Evolutionary conservation across 345 rosid genomes (phyloP).

Genomic region (Boechera retrofracta): DNA sequence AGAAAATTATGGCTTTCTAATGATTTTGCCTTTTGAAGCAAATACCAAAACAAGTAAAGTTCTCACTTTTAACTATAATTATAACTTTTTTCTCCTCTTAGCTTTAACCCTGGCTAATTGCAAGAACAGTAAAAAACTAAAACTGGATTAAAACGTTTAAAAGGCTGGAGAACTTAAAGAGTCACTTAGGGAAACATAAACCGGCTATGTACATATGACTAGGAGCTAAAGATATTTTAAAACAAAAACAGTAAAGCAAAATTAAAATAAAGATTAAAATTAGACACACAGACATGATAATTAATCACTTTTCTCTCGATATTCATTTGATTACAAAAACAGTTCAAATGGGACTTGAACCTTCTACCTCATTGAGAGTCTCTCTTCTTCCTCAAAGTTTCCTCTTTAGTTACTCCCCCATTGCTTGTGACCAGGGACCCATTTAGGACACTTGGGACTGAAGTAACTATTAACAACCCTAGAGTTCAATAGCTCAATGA

Average conservation of each 20-base stretch:
- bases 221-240: conserved; percentile 16
- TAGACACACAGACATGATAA: conserved; percentile 40
- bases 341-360: conserved; percentile 43
- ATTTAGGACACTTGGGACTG: conserved; percentile 95
- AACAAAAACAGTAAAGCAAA: conserved; percentile 40
- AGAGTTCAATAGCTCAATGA: conserved; percentile 85
- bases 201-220: conserved; percentile 64
- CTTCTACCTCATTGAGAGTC: conserved; percentile 37
- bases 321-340: conserved; percentile 50
- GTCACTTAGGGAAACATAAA: conserved; percentile 42
- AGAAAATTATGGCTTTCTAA: conserved; percentile 3
- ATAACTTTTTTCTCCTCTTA: not conserved
- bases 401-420: conserved; percentile 55
- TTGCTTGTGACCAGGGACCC: conserved; percentile 92
- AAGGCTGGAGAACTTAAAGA: conserved; percentile 18
- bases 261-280: conserved; percentile 47
- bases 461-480: conserved; percentile 66
- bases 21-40: conserved; percentile 14
- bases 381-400: conserved; percentile 22
- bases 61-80: no score
- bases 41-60: not conserved
- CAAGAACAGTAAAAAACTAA: not conserved
- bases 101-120: not conserved
- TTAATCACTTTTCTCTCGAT: conserved; percentile 23
- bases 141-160: not conserved